Evolutionary conservation across 2,329 filamentous ascomycete genomes (phyloP).

Genomic region (Pseudopithomyces chartarum): DNA sequence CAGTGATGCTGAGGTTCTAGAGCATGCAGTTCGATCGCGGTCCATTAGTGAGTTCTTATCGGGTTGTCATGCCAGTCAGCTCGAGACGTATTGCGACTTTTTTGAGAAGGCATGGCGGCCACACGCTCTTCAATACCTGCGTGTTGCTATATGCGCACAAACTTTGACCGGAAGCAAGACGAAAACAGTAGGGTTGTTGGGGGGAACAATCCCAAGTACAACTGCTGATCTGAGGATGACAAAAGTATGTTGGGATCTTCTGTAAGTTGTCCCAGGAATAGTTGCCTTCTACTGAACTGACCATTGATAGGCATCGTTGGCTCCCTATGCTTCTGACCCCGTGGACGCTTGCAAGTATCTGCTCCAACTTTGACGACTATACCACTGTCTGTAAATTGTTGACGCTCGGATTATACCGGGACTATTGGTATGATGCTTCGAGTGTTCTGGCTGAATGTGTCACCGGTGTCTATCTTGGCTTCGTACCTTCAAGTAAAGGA

Average conservation of each 20-base stretch:
- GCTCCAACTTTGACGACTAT: constrained; percentile 37
- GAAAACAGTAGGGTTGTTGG: constrained; percentile 29
- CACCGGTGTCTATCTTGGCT: constrained; percentile 31
- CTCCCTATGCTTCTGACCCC: constrained; percentile 32
- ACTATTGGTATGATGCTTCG: constrained; percentile 29
- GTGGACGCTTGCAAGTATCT: constrained; percentile 32
- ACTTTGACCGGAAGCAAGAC: constrained; percentile 30
- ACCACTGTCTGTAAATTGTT: constrained; percentile 33
- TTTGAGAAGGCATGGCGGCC: constrained; percentile 39
- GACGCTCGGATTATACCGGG: constrained; percentile 29
- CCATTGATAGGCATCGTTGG: constrained; percentile 28
- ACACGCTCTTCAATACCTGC: constrained; percentile 32
- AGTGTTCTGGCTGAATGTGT: constrained; percentile 27
- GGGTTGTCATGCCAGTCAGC: constrained; percentile 30
- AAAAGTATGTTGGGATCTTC: constrained; percentile 37
- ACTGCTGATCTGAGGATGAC: constrained; percentile 29
- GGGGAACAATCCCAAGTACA: constrained; percentile 30
- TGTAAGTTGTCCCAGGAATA: constrained; percentile 17
- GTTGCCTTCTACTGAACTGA: background rate
- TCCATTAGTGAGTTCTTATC: constrained; percentile 28
- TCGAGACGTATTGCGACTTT: constrained; percentile 35
- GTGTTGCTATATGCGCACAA: constrained; percentile 33
- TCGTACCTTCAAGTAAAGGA: constrained; percentile 31
- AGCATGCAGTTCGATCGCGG: constrained; percentile 29
- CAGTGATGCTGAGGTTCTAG: constrained; percentile 27